phyloP scores from a whole-genome alignment of 2,329 filamentous ascomycete genomes.

The Plenodomus tracheiphilus region DNA sequence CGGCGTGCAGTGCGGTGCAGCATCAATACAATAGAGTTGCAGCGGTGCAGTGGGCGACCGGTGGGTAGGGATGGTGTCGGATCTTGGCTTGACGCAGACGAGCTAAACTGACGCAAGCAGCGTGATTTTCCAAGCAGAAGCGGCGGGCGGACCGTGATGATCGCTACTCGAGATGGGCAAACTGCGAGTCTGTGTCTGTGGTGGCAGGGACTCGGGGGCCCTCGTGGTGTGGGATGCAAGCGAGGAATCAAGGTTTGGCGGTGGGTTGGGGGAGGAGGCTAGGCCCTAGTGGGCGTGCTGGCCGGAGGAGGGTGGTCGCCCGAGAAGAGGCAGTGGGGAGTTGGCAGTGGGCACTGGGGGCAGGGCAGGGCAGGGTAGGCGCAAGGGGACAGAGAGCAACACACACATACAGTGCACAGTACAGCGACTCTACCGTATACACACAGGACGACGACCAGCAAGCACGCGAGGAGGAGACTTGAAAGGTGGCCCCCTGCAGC shows the following conservation, averaged over 20 bases:
- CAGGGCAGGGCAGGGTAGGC: slow-evolving; percentile 4
- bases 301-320: slow-evolving; percentile 7
- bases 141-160: slow-evolving; percentile 13
- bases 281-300: slow-evolving; percentile 10
- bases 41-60: neutral
- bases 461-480: neutral
- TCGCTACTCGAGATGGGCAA: slow-evolving; percentile 18
- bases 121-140: slow-evolving; percentile 6
- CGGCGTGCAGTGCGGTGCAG: too few species aligned
- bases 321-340: neutral
- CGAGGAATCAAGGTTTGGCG: slow-evolving; percentile 11
- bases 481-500: slow-evolving; percentile 5
- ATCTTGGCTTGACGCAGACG: neutral
- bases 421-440: too few species aligned
- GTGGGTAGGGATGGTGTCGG: neutral
- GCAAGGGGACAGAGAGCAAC: neutral
- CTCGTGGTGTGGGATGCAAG: slow-evolving; percentile 18
- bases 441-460: slow-evolving; percentile 6
- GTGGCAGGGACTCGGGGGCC: slow-evolving; percentile 1
- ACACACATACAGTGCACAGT: too few species aligned
- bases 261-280: slow-evolving; percentile 6
- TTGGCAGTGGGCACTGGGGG: neutral
- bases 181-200: slow-evolving; percentile 20
- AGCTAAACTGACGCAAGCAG: slow-evolving; percentile 10
- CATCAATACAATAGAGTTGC: neutral